A percentile compares a stretch with the other conserved stretches of the same genome.
Conservation (phyloP, 768 basidiomycete species). For the Agrocybe chaxingu region DNA sequence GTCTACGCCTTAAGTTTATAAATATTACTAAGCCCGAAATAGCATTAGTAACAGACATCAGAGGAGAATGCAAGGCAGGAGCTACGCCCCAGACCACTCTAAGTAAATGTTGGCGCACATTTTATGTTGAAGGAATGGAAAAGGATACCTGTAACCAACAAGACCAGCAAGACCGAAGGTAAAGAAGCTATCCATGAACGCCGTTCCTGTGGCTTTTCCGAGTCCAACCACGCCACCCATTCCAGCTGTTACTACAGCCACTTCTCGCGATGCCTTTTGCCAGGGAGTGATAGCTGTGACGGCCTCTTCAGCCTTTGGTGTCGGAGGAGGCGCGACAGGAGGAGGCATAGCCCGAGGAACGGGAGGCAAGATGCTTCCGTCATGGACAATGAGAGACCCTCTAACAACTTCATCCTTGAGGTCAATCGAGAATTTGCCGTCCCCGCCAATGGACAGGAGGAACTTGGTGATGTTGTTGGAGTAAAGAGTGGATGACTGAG, state of each 20-base stretch:
- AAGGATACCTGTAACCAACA: slow-evolving; percentile 61
- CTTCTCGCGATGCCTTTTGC: slow-evolving; percentile 77
- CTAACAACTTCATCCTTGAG: slow-evolving; percentile 83
- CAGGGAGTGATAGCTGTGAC: slow-evolving; percentile 77
- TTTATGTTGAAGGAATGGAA: background rate
- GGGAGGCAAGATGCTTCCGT: slow-evolving; percentile 63
- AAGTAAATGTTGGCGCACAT: slow-evolving; percentile 1
- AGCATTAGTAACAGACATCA: slow-evolving; percentile 91
- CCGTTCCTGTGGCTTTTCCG: slow-evolving; percentile 75
- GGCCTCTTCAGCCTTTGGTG: slow-evolving; percentile 36
- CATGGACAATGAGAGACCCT: slow-evolving; percentile 72
- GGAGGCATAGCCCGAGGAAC: slow-evolving; percentile 66
- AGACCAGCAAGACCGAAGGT: slow-evolving; percentile 85
- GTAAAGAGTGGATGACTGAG: slow-evolving; percentile 85
- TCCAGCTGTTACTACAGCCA: slow-evolving; percentile 68
- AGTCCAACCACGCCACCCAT: slow-evolving; percentile 73
- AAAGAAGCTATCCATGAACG: slow-evolving; percentile 88
- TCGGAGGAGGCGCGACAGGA: slow-evolving; percentile 48
- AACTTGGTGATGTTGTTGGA: slow-evolving; percentile 93
- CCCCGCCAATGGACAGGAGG: slow-evolving; percentile 71
- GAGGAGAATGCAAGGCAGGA: slow-evolving; percentile 83
- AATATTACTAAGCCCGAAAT: slow-evolving; percentile 62
- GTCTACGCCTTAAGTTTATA: background rate
- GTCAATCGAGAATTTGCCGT: slow-evolving; percentile 62
- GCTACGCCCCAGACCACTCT: slow-evolving; percentile 89